Evolutionary conservation across 129 eudicot genomes (phyloP), one percentile per base, ranked within the genome.

Genomic region (Flaveria sonorensis): DNA sequence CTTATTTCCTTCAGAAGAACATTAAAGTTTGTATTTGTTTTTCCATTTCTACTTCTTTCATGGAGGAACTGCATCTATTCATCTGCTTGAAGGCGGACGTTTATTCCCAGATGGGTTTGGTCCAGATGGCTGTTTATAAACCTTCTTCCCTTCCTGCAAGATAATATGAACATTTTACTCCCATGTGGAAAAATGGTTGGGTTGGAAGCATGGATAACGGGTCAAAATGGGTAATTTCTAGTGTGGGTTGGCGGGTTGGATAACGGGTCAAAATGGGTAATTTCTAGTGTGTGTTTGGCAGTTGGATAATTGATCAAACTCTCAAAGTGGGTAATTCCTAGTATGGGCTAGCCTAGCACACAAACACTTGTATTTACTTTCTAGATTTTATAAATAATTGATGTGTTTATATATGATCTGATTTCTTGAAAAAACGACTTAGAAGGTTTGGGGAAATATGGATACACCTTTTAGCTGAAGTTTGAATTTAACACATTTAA

Each of bases 61-160:
- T 42, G 40, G 46, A 57, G 73, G 42, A 74, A 70, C 43, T 61
- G 57, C 61, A 63, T 56, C 43, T 72, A 39, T 60, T 89, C 78
- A 87, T 77, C 39, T 39, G 62, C 77, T 77, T 36, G 90, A 81
- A 66, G 96, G 92, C 9, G 90, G 92, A 20, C 79, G 81, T 21
- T 80, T 77, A 78, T 90, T 88, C 77, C 87, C 90, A 10, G 32
- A 46, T 1, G 92, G 96, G 69, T 86, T 90, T 8, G 92, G 92
- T 77, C 87, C 92, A 45, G 96, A 89, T 80, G 91, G 91, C 26
- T 71, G 77, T 81, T 89, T 89, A 72, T 78, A 55, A 28, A 72
- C 71, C 75, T 72, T 82, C 71, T 68, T 72, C 62, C 65, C 73
- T 26, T 61, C 93, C 88, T 86, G 78, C 81, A 5, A 20, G 43